These are phyloP conservation scores for Hyaloscypha finlandica DNA, from an alignment of 495 filamentous ascomycete genomes.

Conservation along the genomic window DNA sequence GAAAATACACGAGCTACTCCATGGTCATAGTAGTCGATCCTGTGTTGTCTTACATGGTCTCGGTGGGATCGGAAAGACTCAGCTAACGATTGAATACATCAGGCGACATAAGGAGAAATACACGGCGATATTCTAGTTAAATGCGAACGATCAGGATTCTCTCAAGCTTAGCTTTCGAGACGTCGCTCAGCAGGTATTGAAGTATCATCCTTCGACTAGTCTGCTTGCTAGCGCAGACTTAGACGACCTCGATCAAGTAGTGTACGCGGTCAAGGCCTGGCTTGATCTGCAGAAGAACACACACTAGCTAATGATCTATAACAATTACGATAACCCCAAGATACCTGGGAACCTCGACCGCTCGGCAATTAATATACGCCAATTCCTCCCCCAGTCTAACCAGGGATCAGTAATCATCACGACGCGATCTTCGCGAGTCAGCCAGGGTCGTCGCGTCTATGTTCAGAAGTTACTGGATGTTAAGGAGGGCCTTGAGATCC, in stretches of 20 bases:
- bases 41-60: conserved; percentile 18
- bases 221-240: conserved; percentile 18
- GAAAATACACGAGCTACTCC: conserved; percentile 25
- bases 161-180: conserved; percentile 35
- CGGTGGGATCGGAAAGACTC: not conserved
- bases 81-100: conserved; percentile 19
- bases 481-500: no score
- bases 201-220: conserved; percentile 24
- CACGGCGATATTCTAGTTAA: conserved; percentile 14
- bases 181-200: conserved; percentile 31
- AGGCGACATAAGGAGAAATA: conserved; percentile 8
- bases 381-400: conserved; percentile 36
- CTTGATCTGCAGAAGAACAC: conserved; percentile 40
- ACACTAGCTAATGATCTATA: conserved; percentile 39
- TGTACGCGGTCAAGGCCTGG: conserved; percentile 40
- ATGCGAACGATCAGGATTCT: not conserved
- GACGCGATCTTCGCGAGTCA: conserved; percentile 38
- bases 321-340: conserved; percentile 29
- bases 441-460: conserved; percentile 21
- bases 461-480: no score
- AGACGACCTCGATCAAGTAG: conserved; percentile 26
- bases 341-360: conserved; percentile 22
- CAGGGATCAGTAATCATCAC: conserved; percentile 45
- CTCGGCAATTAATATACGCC: conserved; percentile 35
- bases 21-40: conserved; percentile 20